Base-by-base conservation (phyloP, 495 filamentous ascomycete genomes). In the Daldinia childiae region DNA sequence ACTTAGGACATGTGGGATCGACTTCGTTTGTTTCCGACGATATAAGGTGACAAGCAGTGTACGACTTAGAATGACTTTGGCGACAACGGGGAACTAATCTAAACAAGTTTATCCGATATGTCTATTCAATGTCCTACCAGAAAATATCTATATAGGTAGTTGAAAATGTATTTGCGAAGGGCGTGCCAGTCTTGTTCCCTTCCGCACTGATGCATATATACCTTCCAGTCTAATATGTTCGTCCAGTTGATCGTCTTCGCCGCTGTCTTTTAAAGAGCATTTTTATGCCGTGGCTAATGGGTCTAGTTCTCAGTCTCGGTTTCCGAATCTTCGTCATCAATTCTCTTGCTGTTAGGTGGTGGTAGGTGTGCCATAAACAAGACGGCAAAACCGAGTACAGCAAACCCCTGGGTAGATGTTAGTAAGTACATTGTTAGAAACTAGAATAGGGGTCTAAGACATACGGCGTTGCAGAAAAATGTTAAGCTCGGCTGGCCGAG, bases 401-500 rank as follows among this genome's bases (percentile, higher is more conserved):
- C 85, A 64, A 84, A 73, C 4, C 75, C 80, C 82, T 83, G 26
- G 2, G 12, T 24, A 7, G 4, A 58, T 12, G 30, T 58, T 34
- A 66, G 56, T 17, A 48, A 57, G 45, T 39, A 11, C 4, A 21
- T 6, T 24, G 45, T 3, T 29, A 3, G 32, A 21, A 19, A 11
- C 3, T 29, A 29, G 43, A 41, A 51, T 14, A 21, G 8, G 41
- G 24, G 19, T 8, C 24, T 12, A 12, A 9, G n/a, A 81, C 82
- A 74, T 64, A 82, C 85, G 1, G 83, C 85, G 66, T 89, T 89
- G 62, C 78, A 83, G 57, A 82, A 82, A 69, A 89, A 89, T 0
- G 85, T 86, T 29, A 86, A 72, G 62, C 84, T 79, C 0, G 82
- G 75, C 74, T 82, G 80, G 4, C 84, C 86, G 0, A 81, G 57